phyloP scores from a whole-genome alignment of 345 rosid genomes.

The Corchorus capsularis region DNA sequence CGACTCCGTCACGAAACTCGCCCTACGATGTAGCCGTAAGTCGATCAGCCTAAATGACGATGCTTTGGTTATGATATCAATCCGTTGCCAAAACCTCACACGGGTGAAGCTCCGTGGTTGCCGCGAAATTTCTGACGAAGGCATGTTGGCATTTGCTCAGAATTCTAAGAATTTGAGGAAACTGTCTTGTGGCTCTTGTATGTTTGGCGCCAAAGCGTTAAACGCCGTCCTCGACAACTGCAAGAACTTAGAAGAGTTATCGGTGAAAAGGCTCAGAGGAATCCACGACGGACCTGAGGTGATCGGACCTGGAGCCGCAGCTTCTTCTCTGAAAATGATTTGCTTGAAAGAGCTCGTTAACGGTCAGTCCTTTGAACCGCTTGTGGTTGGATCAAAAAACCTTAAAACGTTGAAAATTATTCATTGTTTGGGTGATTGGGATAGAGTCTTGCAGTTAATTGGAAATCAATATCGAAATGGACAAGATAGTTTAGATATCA shows the following conservation, averaged over 20 bases:
- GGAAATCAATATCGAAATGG: constrained; percentile 34
- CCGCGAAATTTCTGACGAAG: constrained; percentile 77
- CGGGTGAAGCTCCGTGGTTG: constrained; percentile 95
- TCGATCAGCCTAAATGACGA: constrained; percentile 66
- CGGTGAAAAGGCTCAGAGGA: constrained; percentile 68
- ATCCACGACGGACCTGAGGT: constrained; percentile 46
- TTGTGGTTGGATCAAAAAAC: constrained; percentile 46
- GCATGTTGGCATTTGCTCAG: constrained; percentile 59
- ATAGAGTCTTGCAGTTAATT: constrained; percentile 50
- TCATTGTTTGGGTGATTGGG: constrained; percentile 87
- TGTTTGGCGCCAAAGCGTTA: constrained; percentile 73
- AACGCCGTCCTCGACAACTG: constrained; percentile 66
- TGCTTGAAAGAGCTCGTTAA: constrained; percentile 80
- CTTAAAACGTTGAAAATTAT: constrained; percentile 69
- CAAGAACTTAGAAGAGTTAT: constrained; percentile 57
- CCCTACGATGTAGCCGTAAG: constrained; percentile 74
- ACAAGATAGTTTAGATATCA: background rate
- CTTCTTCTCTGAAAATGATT: constrained; percentile 52
- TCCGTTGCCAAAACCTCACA: constrained; percentile 60
- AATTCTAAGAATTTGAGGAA: constrained; percentile 63
- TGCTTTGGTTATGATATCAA: constrained; percentile 55
- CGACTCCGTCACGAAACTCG: constrained; percentile 68
- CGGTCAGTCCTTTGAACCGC: constrained; percentile 71
- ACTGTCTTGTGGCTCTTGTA: constrained; percentile 78
- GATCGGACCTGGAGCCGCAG: constrained; percentile 41